Percentiles rank a stretch among this genome's conserved stretches.
Evolutionary conservation across 2,329 filamentous ascomycete genomes (phyloP).

Genomic region (Epichloe gansuensis): DNA sequence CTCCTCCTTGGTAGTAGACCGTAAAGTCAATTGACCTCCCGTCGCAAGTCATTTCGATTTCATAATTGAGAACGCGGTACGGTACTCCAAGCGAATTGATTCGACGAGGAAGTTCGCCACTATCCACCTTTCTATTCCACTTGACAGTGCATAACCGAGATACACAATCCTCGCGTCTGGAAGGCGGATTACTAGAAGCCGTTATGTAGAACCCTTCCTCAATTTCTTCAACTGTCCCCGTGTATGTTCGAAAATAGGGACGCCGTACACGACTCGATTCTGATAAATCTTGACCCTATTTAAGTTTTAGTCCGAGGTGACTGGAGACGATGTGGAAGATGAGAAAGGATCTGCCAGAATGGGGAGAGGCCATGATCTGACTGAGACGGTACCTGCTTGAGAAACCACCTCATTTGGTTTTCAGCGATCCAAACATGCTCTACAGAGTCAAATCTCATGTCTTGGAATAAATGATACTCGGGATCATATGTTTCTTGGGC

Average conservation of each 20-base stretch:
- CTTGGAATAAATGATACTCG: background rate
- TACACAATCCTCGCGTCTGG: background rate
- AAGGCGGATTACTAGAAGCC: background rate
- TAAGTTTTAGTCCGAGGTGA: background rate
- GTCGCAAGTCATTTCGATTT: constrained; percentile 3
- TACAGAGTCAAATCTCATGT: constrained; percentile 8
- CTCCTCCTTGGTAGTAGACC: background rate
- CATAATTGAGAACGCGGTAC: background rate
- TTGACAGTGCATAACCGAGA: background rate
- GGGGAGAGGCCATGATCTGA: background rate
- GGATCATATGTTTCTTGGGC: background rate
- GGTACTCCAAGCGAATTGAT: background rate
- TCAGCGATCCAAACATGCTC: background rate
- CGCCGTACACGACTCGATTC: background rate
- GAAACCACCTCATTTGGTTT: constrained; percentile 19
- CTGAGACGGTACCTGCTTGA: constrained; percentile 1
- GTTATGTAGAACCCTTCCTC: background rate
- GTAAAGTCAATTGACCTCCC: constrained; percentile 1
- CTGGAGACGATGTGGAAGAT: background rate
- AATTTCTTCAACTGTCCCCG: background rate
- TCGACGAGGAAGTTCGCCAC: background rate
- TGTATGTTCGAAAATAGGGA: fast-evolving
- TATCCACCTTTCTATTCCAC: background rate
- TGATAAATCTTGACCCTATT: constrained; percentile 1
- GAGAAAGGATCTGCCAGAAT: background rate